Base-by-base conservation (phyloP, 2,329 filamentous ascomycete genomes). In the Elsinoe fawcettii region DNA sequence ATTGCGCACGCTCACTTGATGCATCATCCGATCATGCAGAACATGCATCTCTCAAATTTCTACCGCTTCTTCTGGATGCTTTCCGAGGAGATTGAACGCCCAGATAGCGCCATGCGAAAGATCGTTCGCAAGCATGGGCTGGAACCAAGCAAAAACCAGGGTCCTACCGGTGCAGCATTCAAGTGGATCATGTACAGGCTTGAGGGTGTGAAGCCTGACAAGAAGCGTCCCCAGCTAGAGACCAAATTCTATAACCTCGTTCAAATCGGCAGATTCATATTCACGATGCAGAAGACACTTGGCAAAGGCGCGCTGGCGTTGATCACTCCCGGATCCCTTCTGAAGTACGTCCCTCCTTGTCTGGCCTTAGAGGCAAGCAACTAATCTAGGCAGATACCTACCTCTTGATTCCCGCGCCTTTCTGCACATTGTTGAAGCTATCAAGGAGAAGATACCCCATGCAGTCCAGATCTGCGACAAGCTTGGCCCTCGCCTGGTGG, bases 11-110 rank as follows among this genome's bases (percentile, higher is more conserved):
- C 8, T 14, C 49, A 53, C 30, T 20, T 53, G 8, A 53, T 53
- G 49, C 49, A 53, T 23, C 49, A 53, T 23, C 49, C 49, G 14
- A 53, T 53, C 18, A 23, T 53, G 49, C 49, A 39, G 16, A 53
- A 53, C 32, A 53, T 53, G 49, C 32, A 53, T 12, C 49, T 53
- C 18, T 53, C 49, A 27, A 53, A 53, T 32, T 53, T 53, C 34
- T 53, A 53, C 14, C 49, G 49, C 16, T 53, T 39, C n/a, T 53
- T 53, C 49, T 53, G 49, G 49, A 53, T 53, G 49, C 49, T 53
- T 18, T 53, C 49, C 1, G 49, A 53, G 18, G 49, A 53, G 11
- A 53, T 53, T 37, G 49, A 53, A 37, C 49, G 49, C 11, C 22
- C 8, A 8, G 49, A 53, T 22, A 53, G 49, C 18, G 25, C 32